Conservation (phyloP, 2,329 filamentous ascomycete species). For the Penicillium capsulatum region DNA sequence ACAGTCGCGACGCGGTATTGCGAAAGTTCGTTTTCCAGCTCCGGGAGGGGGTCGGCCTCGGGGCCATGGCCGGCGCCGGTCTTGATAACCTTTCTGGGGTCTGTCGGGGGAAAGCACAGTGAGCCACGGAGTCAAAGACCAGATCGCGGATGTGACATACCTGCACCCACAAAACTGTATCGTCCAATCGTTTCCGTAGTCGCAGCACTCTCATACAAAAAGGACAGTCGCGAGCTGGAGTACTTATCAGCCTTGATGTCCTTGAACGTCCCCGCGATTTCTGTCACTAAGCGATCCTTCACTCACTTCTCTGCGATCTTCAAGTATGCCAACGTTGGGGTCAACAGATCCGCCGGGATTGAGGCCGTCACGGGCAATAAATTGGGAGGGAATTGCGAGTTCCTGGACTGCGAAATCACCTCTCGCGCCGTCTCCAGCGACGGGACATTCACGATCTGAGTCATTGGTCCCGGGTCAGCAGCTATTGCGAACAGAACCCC, state of each 20-base stretch:
- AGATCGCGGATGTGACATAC: conserved; percentile 34
- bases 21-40: conserved; percentile 74
- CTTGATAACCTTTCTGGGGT: conserved; percentile 71
- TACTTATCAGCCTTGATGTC: not conserved
- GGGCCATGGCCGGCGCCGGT: conserved; percentile 85
- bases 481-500: not conserved
- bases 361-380: conserved; percentile 78
- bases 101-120: conserved; percentile 28
- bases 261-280: conserved; percentile 3
- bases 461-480: conserved; percentile 14
- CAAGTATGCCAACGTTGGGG: conserved; percentile 89
- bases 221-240: conserved; percentile 68
- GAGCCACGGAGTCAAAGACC: not conserved
- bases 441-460: conserved; percentile 53
- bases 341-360: conserved; percentile 87
- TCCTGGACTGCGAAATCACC: conserved; percentile 51
- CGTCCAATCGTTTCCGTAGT: conserved; percentile 86
- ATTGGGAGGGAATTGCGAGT: conserved; percentile 61
- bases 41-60: conserved; percentile 76
- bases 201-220: conserved; percentile 92
- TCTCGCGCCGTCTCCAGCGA: conserved; percentile 58
- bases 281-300: conserved; percentile 4
- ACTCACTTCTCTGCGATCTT: conserved; percentile 74
- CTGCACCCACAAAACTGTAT: conserved; percentile 91
- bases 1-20: conserved; percentile 76